These are phyloP conservation scores for Spencermartinsiella europaea DNA, from an alignment of 805 yeast genomes.

Conservation along the genomic window DNA sequence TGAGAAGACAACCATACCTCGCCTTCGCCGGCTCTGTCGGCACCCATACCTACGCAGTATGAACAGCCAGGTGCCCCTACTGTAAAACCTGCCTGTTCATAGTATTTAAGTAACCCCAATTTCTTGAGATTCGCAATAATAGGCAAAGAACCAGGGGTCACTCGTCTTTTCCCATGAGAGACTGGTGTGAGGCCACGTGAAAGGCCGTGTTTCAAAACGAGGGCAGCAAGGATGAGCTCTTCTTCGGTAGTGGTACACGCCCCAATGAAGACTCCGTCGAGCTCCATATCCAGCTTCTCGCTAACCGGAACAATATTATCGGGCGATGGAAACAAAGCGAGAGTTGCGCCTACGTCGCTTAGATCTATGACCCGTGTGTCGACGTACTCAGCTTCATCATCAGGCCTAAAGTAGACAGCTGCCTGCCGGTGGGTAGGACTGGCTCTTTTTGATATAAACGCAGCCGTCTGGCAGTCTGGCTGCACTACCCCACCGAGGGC, in stretches of 20 bases:
- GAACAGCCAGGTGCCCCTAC: slow-evolving; percentile 16
- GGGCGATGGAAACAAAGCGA: slow-evolving; percentile 13
- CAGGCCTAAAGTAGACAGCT: slow-evolving; percentile 9
- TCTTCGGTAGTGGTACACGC: slow-evolving; percentile 16
- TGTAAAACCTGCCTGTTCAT: slow-evolving; percentile 13
- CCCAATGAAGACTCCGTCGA: slow-evolving; percentile 14
- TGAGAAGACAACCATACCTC: slow-evolving; percentile 16
- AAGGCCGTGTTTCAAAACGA: slow-evolving; percentile 9
- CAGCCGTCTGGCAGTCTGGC: slow-evolving; percentile 13
- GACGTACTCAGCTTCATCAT: slow-evolving; percentile 10
- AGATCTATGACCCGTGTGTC: slow-evolving; percentile 8
- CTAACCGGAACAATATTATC: slow-evolving; percentile 10
- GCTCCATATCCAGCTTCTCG: slow-evolving; percentile 6
- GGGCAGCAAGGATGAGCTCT: slow-evolving; percentile 11
- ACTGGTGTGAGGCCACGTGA: slow-evolving; percentile 9
- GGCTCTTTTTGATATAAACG: slow-evolving; percentile 10
- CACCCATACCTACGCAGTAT: slow-evolving; percentile 16
- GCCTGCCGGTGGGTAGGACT: slow-evolving; percentile 2
- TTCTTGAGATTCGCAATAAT: slow-evolving; percentile 10
- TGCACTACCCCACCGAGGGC: slow-evolving; percentile 12
- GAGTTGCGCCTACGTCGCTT: slow-evolving; percentile 1
- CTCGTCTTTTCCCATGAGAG: slow-evolving; percentile 3
- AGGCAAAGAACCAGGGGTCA: slow-evolving; percentile 13
- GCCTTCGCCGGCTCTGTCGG: slow-evolving; percentile 14
- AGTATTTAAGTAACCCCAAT: slow-evolving; percentile 10